A percentile compares a stretch with the other conserved stretches of the same genome.
phyloP scores from a whole-genome alignment of 164 flowering plant species.

The Vitis labrusca region DNA sequence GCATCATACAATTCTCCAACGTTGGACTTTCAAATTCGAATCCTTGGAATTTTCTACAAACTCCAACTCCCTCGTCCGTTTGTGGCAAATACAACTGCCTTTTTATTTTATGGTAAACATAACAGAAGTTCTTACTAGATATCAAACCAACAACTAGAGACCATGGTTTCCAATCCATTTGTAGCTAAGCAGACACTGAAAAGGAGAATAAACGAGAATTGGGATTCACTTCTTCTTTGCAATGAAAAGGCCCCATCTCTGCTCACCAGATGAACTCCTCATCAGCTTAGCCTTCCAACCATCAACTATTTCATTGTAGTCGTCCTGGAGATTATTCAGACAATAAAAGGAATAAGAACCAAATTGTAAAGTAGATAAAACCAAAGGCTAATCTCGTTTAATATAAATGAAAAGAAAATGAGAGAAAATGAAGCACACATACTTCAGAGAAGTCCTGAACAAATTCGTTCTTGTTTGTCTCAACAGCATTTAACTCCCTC shows the following conservation, averaged over 20 bases:
- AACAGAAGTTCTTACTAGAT: too few species aligned
- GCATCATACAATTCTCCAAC: too few species aligned
- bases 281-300: slow-evolving; percentile 78
- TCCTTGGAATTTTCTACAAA: too few species aligned
- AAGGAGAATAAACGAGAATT: too few species aligned
- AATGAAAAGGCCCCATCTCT: slow-evolving; percentile 80
- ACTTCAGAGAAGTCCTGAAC: slow-evolving; percentile 66
- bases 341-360: not conserved
- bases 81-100: too few species aligned
- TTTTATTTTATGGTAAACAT: too few species aligned
- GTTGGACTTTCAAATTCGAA: too few species aligned
- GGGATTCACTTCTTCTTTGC: slow-evolving; percentile 54
- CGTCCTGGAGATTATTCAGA: slow-evolving; percentile 44
- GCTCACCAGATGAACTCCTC: slow-evolving; percentile 71
- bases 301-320: slow-evolving; percentile 64
- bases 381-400: too few species aligned
- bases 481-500: slow-evolving; percentile 52
- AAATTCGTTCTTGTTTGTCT: slow-evolving; percentile 56
- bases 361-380: not conserved
- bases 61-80: too few species aligned
- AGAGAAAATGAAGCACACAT: slow-evolving; percentile 4
- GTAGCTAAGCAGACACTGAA: too few species aligned
- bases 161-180: too few species aligned
- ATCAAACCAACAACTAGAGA: too few species aligned
- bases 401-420: not conserved